Conservation (phyloP, 495 filamentous ascomycete genomes). For the Neurospora intermedia region DNA sequence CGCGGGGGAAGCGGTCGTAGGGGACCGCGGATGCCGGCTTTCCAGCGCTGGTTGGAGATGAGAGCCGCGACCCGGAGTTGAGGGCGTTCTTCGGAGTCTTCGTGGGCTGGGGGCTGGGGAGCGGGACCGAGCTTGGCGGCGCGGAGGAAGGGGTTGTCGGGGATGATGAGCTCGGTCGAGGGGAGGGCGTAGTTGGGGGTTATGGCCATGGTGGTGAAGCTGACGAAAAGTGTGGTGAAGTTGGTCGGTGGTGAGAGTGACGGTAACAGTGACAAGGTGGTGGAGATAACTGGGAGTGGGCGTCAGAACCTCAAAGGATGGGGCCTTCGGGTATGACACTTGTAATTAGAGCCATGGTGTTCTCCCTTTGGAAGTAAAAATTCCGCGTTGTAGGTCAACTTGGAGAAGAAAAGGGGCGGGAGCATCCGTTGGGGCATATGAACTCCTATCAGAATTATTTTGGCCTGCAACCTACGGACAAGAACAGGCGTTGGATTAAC, state of each 20-base stretch:
- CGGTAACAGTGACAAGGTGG: background rate
- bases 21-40: background rate
- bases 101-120: background rate
- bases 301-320: background rate
- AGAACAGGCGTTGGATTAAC: background rate
- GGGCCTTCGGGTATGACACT: background rate
- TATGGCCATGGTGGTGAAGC: background rate
- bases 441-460: background rate
- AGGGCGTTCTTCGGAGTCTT: background rate
- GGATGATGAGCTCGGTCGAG: background rate
- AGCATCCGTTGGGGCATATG: background rate
- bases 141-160: background rate
- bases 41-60: background rate
- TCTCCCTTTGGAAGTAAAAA: background rate
- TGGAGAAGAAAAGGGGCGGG: background rate
- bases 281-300: background rate
- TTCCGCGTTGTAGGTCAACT: background rate
- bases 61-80: background rate
- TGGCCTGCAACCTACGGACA: background rate
- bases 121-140: background rate
- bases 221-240: background rate
- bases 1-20: background rate
- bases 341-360: background rate
- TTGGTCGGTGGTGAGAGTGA: background rate
- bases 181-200: background rate